Percentiles rank a stretch among this genome's conserved stretches.
Evolutionary conservation across 345 rosid genomes (phyloP).

Genomic region (Raphanus raphanistrum): DNA sequence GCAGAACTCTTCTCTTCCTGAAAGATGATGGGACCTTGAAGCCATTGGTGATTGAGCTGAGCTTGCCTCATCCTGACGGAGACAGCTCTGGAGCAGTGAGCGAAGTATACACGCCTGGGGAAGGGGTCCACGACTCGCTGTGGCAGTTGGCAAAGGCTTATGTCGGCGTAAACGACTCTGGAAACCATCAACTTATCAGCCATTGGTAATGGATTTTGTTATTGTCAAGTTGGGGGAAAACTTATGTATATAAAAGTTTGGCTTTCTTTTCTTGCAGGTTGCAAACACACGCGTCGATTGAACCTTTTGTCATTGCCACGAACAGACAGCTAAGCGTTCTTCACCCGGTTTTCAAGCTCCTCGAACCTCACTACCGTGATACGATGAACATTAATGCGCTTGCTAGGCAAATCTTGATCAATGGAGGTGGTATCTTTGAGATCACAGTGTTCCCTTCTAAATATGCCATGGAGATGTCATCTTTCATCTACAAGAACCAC

Average conservation of each 20-base stretch:
- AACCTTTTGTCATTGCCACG: constrained; percentile 73
- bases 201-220: constrained; percentile 62
- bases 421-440: constrained; percentile 65
- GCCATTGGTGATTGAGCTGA: constrained; percentile 81
- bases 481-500: constrained; percentile 45
- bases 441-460: constrained; percentile 58
- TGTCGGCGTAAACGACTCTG: constrained; percentile 82
- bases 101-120: constrained; percentile 72
- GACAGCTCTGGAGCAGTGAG: constrained; percentile 61
- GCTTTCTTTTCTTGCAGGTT: constrained; percentile 44
- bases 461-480: constrained; percentile 70
- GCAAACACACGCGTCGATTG: constrained; percentile 69
- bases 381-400: constrained; percentile 77
- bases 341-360: constrained; percentile 77
- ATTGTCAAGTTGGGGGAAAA: neutral
- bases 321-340: constrained; percentile 75
- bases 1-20: constrained; percentile 76
- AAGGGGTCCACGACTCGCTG: constrained; percentile 59
- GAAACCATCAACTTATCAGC: constrained; percentile 86
- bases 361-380: constrained; percentile 80
- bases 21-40: constrained; percentile 76
- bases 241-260: neutral
- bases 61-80: constrained; percentile 71
- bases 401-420: constrained; percentile 57
- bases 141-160: constrained; percentile 95